These are phyloP conservation scores for Panaeolus papilionaceus DNA, from an alignment of 768 basidiomycete genomes.

Conservation along the genomic window DNA sequence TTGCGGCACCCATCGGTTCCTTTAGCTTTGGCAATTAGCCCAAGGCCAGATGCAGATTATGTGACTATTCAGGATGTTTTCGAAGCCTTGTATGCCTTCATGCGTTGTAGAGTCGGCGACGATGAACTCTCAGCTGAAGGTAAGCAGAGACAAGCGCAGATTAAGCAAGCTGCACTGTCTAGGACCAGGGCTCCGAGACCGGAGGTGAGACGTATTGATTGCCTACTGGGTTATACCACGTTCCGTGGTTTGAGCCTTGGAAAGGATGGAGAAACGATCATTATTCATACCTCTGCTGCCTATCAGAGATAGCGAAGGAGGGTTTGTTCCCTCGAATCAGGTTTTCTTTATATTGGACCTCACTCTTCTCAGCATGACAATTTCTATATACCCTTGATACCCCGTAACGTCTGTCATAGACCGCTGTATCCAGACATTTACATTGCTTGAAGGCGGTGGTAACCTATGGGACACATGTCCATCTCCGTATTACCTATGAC, in stretches of 20 bases:
- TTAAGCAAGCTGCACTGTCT: background rate
- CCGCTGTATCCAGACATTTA: no score
- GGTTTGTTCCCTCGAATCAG: background rate
- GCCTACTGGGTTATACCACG: background rate
- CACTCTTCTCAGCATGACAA: no score
- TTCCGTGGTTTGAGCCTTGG: slow-evolving; percentile 1
- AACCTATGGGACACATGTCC: no score
- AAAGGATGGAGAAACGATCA: background rate
- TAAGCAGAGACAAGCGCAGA: background rate
- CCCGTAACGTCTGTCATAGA: no score
- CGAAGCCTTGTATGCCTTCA: background rate
- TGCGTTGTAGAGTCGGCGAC: background rate
- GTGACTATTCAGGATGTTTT: slow-evolving; percentile 5
- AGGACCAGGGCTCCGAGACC: background rate
- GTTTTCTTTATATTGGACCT: no score
- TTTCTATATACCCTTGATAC: background rate
- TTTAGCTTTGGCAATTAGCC: background rate
- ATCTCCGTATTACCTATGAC: no score
- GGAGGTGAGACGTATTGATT: slow-evolving; percentile 3
- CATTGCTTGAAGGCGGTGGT: no score
- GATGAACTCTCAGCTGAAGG: background rate
- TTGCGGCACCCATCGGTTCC: background rate
- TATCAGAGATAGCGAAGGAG: background rate
- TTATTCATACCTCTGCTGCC: background rate
- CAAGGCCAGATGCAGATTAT: background rate